Conservation (phyloP, 139 green algal genomes). For the Astrephomene gubernaculifera region DNA sequence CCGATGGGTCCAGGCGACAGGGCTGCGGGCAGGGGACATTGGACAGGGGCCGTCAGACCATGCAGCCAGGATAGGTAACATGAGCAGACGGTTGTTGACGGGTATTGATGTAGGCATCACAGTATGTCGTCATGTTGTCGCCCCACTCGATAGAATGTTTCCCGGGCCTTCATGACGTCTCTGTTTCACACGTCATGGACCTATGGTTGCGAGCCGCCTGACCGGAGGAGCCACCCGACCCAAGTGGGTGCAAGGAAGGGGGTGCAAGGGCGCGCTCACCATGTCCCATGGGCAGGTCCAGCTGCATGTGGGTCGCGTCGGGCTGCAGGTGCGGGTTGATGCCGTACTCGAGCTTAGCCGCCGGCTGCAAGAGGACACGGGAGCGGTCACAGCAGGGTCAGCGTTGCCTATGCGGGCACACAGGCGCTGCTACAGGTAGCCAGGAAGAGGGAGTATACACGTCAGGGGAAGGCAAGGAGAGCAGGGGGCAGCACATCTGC, state of each 20-base stretch:
- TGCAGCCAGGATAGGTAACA: too few species aligned
- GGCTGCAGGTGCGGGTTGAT: constrained; percentile 33
- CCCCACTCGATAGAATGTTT: too few species aligned
- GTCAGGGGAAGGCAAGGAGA: neutral
- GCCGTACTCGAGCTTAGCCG: constrained; percentile 52
- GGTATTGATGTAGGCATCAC: too few species aligned
- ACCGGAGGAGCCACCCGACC: too few species aligned
- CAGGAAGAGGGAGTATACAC: neutral
- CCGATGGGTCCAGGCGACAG: constrained; percentile 24
- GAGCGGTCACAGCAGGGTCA: neutral
- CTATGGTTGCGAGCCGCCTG: too few species aligned
- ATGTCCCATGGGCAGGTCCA: constrained; percentile 42
- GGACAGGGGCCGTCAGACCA: too few species aligned
- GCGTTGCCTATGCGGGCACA: too few species aligned
- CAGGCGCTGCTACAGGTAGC: neutral
- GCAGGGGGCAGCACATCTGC: neutral
- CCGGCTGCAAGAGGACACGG: neutral
- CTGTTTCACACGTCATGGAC: too few species aligned
- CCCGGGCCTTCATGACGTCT: too few species aligned
- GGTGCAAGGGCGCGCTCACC: constrained; percentile 2
- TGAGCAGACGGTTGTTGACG: too few species aligned
- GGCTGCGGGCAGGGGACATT: neutral
- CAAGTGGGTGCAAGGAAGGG: neutral
- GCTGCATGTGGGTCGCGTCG: constrained; percentile 17
- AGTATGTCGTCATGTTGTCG: too few species aligned